Evolutionary conservation across 805 yeast genomes (phyloP), one percentile per base, ranked within the genome.

Genomic region (Torulaspora gathmanii): DNA sequence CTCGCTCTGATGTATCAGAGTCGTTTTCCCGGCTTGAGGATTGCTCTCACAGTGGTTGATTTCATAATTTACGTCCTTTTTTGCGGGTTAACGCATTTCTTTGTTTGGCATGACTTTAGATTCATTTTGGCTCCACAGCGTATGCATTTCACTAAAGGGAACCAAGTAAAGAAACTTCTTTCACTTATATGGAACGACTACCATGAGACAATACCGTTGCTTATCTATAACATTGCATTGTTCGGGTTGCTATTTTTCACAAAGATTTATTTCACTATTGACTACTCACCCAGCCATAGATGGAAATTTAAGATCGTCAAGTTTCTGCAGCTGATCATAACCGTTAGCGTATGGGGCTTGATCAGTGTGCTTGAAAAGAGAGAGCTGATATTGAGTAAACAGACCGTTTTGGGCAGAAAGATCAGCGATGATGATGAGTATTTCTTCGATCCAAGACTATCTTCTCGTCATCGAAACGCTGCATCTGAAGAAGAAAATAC

Each of bases 321-420:
- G 17, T 57, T 62, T 22, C 27, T 60, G 13, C 55, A 55, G 33
- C 25, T 64, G 10, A 44, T 63, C 6, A 53, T 64, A 10, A 60
- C 65, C 5, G 62, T 62, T 5, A 64, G 61, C 44, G 49, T 57
- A 8, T 64, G 69, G 69, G 62, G 65, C 7, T 48, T 64, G n/a
- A 54, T 64, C 19, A 58, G 59, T 19, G 57, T 56, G 3, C 46
- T 63, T 17, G 64, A 61, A 37, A 54, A 49, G 36, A 57, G 63
- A 45, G 65, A 62, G 40, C 42, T 53, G 19, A 42, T 46, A 8
- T 33, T 60, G 25, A 57, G 53, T 41, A 59, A 55, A 37, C 57
- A 54, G 28, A 61, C 67, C 1, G 54, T 63, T 11, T 26, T 64
- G n/a, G 69, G 69, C 1, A 53, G 61, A 42, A 58, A 57, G 36